A percentile compares a stretch with the other conserved stretches of the same genome.
Evolutionary conservation across 345 rosid genomes (phyloP).

Genomic region (Anacardium occidentale): DNA sequence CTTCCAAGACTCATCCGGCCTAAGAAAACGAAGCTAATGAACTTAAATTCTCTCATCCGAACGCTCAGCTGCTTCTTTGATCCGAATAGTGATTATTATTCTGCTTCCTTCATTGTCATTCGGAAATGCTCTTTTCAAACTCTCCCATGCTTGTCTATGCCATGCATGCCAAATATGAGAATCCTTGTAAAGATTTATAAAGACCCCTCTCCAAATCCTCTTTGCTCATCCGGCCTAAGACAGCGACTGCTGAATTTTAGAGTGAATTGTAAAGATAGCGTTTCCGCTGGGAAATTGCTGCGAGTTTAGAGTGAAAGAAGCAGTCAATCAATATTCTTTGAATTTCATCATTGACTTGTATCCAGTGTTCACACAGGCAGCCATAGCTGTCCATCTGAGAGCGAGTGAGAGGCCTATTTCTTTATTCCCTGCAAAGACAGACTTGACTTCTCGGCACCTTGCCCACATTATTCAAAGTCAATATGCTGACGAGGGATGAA

Average conservation of each 20-base stretch:
- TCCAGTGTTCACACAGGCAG: not conserved
- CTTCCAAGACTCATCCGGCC: conserved; percentile 21
- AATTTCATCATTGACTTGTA: too few species aligned
- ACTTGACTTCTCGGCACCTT: too few species aligned
- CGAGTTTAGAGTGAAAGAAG: too few species aligned
- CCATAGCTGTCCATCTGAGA: too few species aligned
- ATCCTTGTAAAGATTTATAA: not conserved
- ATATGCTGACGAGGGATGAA: too few species aligned
- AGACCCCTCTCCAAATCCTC: not conserved
- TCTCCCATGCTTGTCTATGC: not conserved
- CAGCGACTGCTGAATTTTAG: too few species aligned
- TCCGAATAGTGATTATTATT: not conserved
- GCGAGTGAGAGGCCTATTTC: too few species aligned
- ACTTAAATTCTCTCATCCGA: not conserved
- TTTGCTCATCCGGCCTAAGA: not conserved
- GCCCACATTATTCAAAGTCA: too few species aligned
- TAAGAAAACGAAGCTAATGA: not conserved
- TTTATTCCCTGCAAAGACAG: too few species aligned
- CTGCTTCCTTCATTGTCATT: not conserved
- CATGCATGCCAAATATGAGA: not conserved
- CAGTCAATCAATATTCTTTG: too few species aligned
- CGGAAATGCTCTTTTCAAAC: not conserved
- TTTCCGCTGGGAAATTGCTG: too few species aligned
- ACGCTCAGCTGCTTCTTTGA: not conserved
- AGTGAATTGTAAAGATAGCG: too few species aligned